Conservation (phyloP, 208 protist species). For the Crithidia sp. region DNA sequence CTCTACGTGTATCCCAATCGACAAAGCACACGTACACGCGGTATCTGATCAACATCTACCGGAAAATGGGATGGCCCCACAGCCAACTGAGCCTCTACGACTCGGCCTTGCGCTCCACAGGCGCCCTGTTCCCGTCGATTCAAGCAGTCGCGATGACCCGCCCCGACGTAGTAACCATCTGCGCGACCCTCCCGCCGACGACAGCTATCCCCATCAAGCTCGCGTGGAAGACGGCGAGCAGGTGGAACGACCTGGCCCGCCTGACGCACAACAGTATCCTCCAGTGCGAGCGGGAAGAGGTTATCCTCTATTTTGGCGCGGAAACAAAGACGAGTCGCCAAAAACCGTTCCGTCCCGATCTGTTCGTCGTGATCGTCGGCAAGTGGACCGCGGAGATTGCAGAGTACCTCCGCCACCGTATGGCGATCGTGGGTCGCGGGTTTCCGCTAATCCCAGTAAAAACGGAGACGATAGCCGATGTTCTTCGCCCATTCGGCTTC, state of each 20-base stretch:
- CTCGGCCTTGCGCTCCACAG: background rate
- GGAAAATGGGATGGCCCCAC: conserved; percentile 4
- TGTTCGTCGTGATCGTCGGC: conserved; percentile 14
- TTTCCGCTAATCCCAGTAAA: conserved; percentile 5
- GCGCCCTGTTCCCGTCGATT: background rate
- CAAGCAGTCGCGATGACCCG: conserved; percentile 10
- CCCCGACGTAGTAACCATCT: conserved; percentile 3
- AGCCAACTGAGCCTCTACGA: conserved; percentile 3
- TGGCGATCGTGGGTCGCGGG: background rate
- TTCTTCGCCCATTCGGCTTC: conserved; percentile 18
- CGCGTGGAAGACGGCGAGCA: conserved; percentile 26
- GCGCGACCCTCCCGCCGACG: too few relatives aligned
- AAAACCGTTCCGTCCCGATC: conserved; percentile 9
- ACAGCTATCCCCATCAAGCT: conserved; percentile 2
- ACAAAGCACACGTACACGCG: conserved; percentile 21
- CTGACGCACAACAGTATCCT: background rate
- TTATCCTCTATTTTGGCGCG: conserved; percentile 18
- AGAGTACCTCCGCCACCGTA: background rate
- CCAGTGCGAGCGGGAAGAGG: background rate
- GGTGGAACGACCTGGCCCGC: conserved; percentile 22
- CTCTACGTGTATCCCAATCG: background rate
- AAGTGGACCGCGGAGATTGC: background rate
- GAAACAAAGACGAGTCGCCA: conserved; percentile 23
- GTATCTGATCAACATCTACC: conserved; percentile 19
- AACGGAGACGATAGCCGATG: conserved; percentile 5